Conservation (phyloP, 2,329 filamentous ascomycete genomes). For the Arthrinium phaeospermum region DNA sequence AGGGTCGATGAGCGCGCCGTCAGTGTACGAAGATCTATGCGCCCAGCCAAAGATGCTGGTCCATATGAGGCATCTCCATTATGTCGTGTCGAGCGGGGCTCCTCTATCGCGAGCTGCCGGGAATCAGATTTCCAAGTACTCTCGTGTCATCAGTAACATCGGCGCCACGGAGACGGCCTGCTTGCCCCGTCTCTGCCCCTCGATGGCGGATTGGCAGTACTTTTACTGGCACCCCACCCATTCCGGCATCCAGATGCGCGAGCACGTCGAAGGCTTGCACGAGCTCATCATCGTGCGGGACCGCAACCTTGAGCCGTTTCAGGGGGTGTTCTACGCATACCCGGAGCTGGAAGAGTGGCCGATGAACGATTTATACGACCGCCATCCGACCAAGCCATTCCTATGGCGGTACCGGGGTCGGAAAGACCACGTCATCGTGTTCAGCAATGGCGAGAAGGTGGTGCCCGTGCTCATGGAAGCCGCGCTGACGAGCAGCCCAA, state of each 20-base stretch:
- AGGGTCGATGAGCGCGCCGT: constrained; percentile 30
- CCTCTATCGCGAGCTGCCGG: constrained; percentile 28
- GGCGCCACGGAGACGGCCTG: constrained; percentile 31
- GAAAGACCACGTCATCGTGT: constrained; percentile 40
- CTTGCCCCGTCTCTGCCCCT: constrained; percentile 25
- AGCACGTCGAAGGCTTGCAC: constrained; percentile 32
- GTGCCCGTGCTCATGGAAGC: constrained; percentile 38
- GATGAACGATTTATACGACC: constrained; percentile 42
- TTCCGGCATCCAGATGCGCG: constrained; percentile 26
- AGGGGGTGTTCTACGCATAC: constrained; percentile 39
- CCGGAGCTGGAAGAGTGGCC: constrained; percentile 37
- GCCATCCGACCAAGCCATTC: constrained; percentile 33
- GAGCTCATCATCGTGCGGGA: constrained; percentile 40
- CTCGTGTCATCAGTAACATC: constrained; percentile 27
- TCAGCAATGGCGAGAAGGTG: constrained; percentile 40
- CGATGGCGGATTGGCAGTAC: constrained; percentile 31
- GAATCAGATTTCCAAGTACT: constrained; percentile 27
- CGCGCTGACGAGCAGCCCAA: constrained; percentile 44
- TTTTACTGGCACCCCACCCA: constrained; percentile 30
- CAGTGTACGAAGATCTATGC: constrained; percentile 30
- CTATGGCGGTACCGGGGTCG: constrained; percentile 33
- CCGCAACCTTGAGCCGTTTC: constrained; percentile 29
- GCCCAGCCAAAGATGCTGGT: constrained; percentile 27
- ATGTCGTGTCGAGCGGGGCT: constrained; percentile 30
- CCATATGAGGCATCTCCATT: constrained; percentile 29